Percentiles rank a stretch among this genome's conserved stretches.
Evolutionary conservation across 2,329 filamentous ascomycete species (phyloP).

Genomic region (Penicillium occitanis): DNA sequence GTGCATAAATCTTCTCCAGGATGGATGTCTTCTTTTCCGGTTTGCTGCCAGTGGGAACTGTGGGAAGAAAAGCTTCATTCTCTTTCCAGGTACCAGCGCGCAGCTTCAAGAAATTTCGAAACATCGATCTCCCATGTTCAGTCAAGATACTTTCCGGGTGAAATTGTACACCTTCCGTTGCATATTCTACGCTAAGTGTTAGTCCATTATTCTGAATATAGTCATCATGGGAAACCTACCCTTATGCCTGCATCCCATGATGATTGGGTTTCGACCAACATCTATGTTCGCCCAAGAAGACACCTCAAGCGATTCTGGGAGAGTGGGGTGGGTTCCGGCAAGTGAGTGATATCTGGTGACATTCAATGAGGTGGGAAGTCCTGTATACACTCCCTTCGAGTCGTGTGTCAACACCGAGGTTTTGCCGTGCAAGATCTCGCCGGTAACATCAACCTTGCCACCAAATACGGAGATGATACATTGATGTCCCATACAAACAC

Average conservation of each 20-base stretch:
- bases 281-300: conserved; percentile 74
- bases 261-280: conserved; percentile 75
- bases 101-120: conserved; percentile 87
- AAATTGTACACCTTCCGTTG: conserved; percentile 87
- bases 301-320: conserved; percentile 82
- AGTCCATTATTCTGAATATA: not conserved
- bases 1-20: conserved; percentile 83
- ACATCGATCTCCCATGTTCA: conserved; percentile 81
- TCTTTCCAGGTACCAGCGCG: conserved; percentile 89
- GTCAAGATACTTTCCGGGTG: conserved; percentile 97
- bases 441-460: conserved; percentile 85
- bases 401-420: conserved; percentile 90
- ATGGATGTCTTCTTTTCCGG: conserved; percentile 73
- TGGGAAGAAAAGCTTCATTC: conserved; percentile 53
- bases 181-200: conserved; percentile 65
- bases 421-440: conserved; percentile 96
- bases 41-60: conserved; percentile 31
- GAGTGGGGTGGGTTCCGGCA: conserved; percentile 82
- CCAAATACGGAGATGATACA: conserved; percentile 95
- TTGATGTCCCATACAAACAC: conserved; percentile 99
- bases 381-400: conserved; percentile 82
- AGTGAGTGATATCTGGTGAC: conserved; percentile 97
- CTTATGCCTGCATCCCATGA: conserved; percentile 96
- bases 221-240: not conserved
- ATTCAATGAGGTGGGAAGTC: conserved; percentile 74